Evolutionary conservation across 2,329 filamentous ascomycete genomes (phyloP).

Genomic region (Claviceps maximensis): DNA sequence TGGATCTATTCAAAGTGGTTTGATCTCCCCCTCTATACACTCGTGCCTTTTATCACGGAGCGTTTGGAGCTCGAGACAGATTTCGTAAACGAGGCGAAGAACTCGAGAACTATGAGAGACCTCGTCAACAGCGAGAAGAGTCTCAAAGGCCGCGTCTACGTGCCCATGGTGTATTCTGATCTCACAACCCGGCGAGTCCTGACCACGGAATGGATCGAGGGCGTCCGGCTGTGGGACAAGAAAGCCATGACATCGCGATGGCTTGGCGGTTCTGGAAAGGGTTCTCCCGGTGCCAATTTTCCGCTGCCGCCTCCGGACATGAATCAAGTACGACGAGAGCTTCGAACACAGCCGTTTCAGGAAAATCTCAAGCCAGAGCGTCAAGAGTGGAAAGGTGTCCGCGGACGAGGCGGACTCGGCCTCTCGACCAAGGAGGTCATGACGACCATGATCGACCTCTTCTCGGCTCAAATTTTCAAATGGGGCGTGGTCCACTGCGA

Average conservation of each 20-base stretch:
- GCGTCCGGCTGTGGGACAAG: conserved; percentile 85
- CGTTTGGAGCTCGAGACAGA: conserved; percentile 89
- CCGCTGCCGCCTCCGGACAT: conserved; percentile 41
- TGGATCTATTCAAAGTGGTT: conserved; percentile 78
- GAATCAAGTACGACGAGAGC: conserved; percentile 28
- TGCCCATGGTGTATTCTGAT: conserved; percentile 73
- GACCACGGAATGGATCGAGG: conserved; percentile 97
- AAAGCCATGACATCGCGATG: conserved; percentile 63
- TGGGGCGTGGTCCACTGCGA: conserved; percentile 95
- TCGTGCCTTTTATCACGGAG: conserved; percentile 88
- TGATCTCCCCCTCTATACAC: conserved; percentile 78
- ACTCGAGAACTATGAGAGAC: conserved; percentile 70
- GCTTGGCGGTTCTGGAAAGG: conserved; percentile 62
- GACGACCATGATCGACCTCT: conserved; percentile 92
- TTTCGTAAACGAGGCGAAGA: conserved; percentile 82
- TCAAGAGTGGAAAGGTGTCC: conserved; percentile 60
- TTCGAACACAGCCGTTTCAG: conserved; percentile 37
- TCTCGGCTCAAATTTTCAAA: conserved; percentile 95
- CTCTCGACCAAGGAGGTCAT: conserved; percentile 76
- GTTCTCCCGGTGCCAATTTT: conserved; percentile 64
- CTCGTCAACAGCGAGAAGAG: conserved; percentile 65
- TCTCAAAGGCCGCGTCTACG: conserved; percentile 69
- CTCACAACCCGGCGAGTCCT: conserved; percentile 73
- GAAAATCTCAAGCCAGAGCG: conserved; percentile 68
- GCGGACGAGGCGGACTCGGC: conserved; percentile 68